phyloP scores from a whole-genome alignment of 1,284 basidiomycete species.

The Ceratobasidium sp. region DNA sequence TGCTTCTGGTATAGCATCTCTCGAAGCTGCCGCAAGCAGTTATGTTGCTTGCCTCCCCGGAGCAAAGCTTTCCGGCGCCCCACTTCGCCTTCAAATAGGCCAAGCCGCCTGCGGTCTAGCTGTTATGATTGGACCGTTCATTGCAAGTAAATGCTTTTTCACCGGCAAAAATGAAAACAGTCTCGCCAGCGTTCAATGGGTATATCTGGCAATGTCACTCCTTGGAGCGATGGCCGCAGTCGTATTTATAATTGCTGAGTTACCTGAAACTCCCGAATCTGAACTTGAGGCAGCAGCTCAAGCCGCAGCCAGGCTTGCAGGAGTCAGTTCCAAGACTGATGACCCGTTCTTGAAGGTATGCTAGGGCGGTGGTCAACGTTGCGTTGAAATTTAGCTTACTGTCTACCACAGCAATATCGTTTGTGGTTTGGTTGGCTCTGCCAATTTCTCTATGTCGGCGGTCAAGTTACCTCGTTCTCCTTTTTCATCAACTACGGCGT shows the following conservation, averaged over 20 bases:
- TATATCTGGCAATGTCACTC: constrained; percentile 60
- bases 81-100: constrained; percentile 81
- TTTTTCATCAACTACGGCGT: constrained; percentile 61
- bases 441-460: constrained; percentile 59
- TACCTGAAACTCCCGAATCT: constrained; percentile 60
- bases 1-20: constrained; percentile 76
- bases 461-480: constrained; percentile 60
- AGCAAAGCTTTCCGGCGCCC: constrained; percentile 74
- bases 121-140: constrained; percentile 81
- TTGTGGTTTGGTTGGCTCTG: constrained; percentile 55
- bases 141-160: constrained; percentile 69
- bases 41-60: constrained; percentile 70
- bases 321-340: constrained; percentile 50
- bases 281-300: constrained; percentile 54
- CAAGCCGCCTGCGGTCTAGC: constrained; percentile 86
- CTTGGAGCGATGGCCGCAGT: constrained; percentile 54
- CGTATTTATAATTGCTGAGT: constrained; percentile 58
- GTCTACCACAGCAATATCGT: constrained; percentile 18
- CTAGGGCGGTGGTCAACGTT: background rate
- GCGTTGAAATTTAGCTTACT: background rate
- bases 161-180: constrained; percentile 54
- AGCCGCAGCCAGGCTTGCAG: constrained; percentile 50
- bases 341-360: constrained; percentile 56
- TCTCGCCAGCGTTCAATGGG: constrained; percentile 61
- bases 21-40: constrained; percentile 81